These are phyloP conservation scores for Trichophaea hybrida DNA, from an alignment of 2,329 filamentous ascomycete genomes.

Conservation along the genomic window DNA sequence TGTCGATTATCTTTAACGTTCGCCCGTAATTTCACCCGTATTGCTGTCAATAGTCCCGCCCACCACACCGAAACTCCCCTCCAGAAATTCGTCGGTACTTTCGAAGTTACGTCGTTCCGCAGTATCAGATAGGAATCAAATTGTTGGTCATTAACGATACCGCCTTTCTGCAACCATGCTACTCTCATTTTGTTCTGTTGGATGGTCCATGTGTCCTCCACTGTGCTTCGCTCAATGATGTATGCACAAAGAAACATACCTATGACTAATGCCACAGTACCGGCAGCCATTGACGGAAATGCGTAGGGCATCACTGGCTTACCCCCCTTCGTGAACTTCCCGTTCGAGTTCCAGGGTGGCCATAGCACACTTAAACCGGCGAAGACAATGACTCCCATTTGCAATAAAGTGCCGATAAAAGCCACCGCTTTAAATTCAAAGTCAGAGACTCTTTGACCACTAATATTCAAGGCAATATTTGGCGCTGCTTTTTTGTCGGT, in stretches of 20 bases:
- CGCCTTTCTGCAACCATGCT: slow-evolving; percentile 20
- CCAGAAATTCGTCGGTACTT: neutral
- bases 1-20: no score
- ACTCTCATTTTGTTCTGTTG: neutral
- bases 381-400: slow-evolving; percentile 23
- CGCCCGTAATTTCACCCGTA: no score
- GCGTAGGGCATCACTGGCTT: neutral
- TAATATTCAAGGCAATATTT: neutral
- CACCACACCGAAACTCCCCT: no score
- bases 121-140: slow-evolving; percentile 15
- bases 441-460: neutral
- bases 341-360: neutral
- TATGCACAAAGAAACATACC: slow-evolving; percentile 21
- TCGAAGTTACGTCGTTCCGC: slow-evolving; percentile 11
- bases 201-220: neutral
- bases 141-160: slow-evolving; percentile 20
- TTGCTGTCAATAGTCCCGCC: neutral
- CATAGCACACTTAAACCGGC: neutral
- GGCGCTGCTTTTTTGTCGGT: neutral
- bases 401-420: slow-evolving; percentile 18
- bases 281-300: slow-evolving; percentile 2
- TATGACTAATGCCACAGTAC: slow-evolving; percentile 9
- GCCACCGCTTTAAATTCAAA: slow-evolving; percentile 2
- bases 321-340: neutral
- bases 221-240: slow-evolving; percentile 10